These are phyloP conservation scores for Berkeleyomyces basicola DNA, from an alignment of 2,329 filamentous ascomycete species.

Conservation along the genomic window DNA sequence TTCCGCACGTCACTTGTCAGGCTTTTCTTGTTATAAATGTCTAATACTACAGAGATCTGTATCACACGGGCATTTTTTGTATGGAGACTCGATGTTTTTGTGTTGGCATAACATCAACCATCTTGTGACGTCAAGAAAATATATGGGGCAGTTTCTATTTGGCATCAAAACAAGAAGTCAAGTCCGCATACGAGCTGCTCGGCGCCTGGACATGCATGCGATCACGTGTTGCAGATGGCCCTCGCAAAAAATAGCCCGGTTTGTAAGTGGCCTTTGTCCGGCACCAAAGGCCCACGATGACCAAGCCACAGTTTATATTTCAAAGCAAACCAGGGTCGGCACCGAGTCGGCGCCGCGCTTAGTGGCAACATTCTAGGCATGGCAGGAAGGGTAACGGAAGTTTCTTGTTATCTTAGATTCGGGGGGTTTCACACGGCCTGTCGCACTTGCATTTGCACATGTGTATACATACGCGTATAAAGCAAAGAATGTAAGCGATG, in stretches of 20 bases:
- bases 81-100: background rate
- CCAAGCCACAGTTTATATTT: background rate
- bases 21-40: background rate
- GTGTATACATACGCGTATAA: no score
- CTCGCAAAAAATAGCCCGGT: background rate
- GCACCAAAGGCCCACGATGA: background rate
- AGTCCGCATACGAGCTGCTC: background rate
- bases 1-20: background rate
- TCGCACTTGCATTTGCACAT: no score
- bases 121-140: no score
- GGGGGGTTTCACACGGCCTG: no score
- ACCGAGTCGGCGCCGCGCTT: background rate
- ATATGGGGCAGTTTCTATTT: background rate
- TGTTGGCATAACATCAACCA: background rate
- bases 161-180: background rate
- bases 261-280: background rate
- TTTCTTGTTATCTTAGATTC: background rate
- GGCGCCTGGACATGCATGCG: background rate
- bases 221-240: background rate
- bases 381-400: background rate
- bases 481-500: no score
- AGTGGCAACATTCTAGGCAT: background rate
- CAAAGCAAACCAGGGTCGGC: background rate
- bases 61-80: background rate
- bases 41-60: background rate